Conservation (phyloP, 768 basidiomycete species). For the Russula griseocarnosa region DNA sequence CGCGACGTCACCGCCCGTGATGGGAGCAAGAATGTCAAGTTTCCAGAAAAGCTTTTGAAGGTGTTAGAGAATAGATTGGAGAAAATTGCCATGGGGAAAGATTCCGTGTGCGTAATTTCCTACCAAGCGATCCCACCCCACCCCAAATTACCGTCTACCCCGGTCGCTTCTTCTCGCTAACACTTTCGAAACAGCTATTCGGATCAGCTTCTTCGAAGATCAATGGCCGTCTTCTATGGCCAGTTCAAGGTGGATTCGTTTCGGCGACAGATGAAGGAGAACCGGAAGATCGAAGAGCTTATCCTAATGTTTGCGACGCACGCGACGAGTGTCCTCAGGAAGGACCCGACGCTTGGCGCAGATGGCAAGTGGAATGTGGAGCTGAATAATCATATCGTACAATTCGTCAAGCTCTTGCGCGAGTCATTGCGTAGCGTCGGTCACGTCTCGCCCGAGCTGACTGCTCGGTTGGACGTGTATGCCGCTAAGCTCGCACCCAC, state of each 20-base stretch:
- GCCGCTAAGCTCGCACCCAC: constrained; percentile 72
- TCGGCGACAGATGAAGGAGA: constrained; percentile 89
- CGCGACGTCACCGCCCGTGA: constrained; percentile 59
- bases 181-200: constrained; percentile 55
- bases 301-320: constrained; percentile 94
- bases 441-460: constrained; percentile 81
- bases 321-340: constrained; percentile 81
- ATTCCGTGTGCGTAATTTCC: constrained; percentile 65
- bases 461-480: constrained; percentile 78
- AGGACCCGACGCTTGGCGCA: constrained; percentile 76
- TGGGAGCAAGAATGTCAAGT: constrained; percentile 82
- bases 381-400: constrained; percentile 86
- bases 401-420: constrained; percentile 81
- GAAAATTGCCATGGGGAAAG: constrained; percentile 90
- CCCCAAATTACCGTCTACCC: neutral
- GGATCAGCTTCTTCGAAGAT: constrained; percentile 83
- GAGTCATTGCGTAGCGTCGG: constrained; percentile 70
- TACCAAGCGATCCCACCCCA: too few relatives aligned
- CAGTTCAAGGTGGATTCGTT: constrained; percentile 84
- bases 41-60: constrained; percentile 91
- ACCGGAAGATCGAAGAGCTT: constrained; percentile 94
- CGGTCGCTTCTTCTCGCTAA: neutral
- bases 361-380: constrained; percentile 87
- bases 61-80: constrained; percentile 86
- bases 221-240: constrained; percentile 89